These are phyloP conservation scores for Phytophthora sp. DNA, from an alignment of 352 stramenopile species.

Conservation along the genomic window DNA sequence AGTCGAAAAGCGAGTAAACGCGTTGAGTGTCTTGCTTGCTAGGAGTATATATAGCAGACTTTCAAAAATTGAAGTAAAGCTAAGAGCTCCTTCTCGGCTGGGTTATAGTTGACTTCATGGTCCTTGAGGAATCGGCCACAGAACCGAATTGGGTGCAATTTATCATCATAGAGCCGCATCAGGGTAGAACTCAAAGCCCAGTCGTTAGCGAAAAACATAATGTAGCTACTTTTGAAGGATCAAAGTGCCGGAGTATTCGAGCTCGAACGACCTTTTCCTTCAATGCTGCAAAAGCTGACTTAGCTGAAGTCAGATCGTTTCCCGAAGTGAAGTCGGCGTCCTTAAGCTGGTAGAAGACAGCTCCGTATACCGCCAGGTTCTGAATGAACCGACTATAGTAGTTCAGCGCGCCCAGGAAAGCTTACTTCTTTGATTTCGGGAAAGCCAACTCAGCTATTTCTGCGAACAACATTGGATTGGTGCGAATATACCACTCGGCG, in stretches of 20 bases:
- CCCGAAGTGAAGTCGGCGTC: background rate
- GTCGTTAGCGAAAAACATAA: too few species aligned
- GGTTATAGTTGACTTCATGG: too few species aligned
- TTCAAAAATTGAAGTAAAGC: too few species aligned
- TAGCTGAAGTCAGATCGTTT: background rate
- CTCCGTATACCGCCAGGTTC: background rate
- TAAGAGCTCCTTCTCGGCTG: too few species aligned
- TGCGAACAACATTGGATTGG: background rate
- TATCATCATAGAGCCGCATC: too few species aligned
- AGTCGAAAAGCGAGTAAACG: too few species aligned
- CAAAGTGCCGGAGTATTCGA: background rate
- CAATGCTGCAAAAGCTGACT: background rate
- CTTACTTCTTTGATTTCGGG: background rate
- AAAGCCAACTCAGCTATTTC: background rate
- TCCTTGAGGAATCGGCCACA: too few species aligned
- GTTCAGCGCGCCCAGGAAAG: background rate
- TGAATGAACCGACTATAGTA: constrained; percentile 4
- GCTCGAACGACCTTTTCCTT: background rate
- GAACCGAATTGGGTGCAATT: too few species aligned
- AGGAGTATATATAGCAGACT: too few species aligned
- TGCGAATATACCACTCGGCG: background rate
- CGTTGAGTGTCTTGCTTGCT: too few species aligned
- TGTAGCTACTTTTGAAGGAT: background rate
- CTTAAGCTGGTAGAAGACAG: background rate
- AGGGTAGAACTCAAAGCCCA: too few species aligned